A percentile compares a stretch with the other conserved stretches of the same genome.
These are phyloP conservation scores for Arthrinium phaeospermum DNA, from an alignment of 2,329 filamentous ascomycete genomes.

Conservation along the genomic window DNA sequence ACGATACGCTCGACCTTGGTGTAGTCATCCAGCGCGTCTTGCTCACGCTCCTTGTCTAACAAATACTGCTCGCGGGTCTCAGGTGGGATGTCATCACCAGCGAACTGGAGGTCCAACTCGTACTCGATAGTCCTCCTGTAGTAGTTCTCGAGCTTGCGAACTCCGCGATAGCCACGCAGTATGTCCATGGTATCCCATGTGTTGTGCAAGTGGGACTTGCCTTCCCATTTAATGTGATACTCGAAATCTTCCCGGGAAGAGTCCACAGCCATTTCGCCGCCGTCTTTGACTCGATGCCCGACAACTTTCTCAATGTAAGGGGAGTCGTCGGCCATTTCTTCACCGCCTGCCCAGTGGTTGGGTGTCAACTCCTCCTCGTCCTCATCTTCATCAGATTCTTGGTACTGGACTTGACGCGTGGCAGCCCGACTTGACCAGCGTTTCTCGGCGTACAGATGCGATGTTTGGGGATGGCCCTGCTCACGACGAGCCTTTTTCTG, in stretches of 20 bases:
- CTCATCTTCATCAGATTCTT: constrained; percentile 71
- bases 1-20: constrained; percentile 94
- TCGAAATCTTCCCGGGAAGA: constrained; percentile 78
- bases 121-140: constrained; percentile 81
- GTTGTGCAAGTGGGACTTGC: constrained; percentile 91
- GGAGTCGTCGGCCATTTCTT: constrained; percentile 75
- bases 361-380: constrained; percentile 71
- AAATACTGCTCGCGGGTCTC: constrained; percentile 94
- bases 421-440: constrained; percentile 90
- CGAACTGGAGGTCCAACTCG: constrained; percentile 78
- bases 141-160: constrained; percentile 93
- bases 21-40: constrained; percentile 87
- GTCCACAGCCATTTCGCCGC: constrained; percentile 63
- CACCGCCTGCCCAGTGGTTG: constrained; percentile 70
- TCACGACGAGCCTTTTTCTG: constrained; percentile 81
- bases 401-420: constrained; percentile 70
- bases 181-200: constrained; percentile 87
- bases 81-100: constrained; percentile 74
- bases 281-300: constrained; percentile 81
- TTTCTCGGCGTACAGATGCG: constrained; percentile 76
- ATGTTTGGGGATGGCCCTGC: constrained; percentile 66
- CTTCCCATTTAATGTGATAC: constrained; percentile 95
- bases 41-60: constrained; percentile 89
- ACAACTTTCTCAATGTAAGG: constrained; percentile 92
- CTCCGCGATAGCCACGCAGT: constrained; percentile 79